phyloP scores from a whole-genome alignment of 2,329 filamentous ascomycete genomes.

The Claviceps lovelessii region DNA sequence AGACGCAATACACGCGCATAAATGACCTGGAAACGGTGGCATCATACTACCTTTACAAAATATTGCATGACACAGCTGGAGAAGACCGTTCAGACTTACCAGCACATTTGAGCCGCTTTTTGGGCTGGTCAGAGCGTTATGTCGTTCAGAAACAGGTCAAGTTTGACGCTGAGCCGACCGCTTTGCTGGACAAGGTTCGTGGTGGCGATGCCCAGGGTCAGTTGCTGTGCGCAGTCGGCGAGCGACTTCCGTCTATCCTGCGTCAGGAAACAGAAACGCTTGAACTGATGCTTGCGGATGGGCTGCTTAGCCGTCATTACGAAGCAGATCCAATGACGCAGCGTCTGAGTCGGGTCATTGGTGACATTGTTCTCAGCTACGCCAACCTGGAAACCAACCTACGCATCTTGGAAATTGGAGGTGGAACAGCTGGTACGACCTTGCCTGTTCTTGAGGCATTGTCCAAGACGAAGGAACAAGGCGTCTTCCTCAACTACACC shows the following conservation, averaged over 20 bases:
- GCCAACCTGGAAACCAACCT: constrained; percentile 25
- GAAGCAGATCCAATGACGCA: constrained; percentile 2
- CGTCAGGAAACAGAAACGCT: constrained; percentile 12
- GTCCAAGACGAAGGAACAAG: constrained; percentile 10
- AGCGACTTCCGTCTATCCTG: constrained; percentile 12
- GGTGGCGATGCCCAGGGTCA: constrained; percentile 9
- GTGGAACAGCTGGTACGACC: constrained; percentile 29
- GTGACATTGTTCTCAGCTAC: not conserved
- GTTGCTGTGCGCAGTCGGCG: constrained; percentile 12
- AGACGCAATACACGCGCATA: constrained; percentile 12
- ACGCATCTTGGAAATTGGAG: constrained; percentile 27
- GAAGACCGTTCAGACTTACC: constrained; percentile 11
- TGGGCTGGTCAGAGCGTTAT: constrained; percentile 8
- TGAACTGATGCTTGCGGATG: constrained; percentile 15
- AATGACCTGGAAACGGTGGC: constrained; percentile 8
- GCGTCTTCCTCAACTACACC: constrained; percentile 22
- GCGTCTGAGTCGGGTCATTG: not conserved
- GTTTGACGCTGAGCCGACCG: constrained; percentile 4
- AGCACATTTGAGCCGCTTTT: constrained; percentile 9
- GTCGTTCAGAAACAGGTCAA: constrained; percentile 1
- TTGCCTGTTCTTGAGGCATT: constrained; percentile 16
- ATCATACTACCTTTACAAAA: constrained; percentile 11
- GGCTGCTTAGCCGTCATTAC: constrained; percentile 11
- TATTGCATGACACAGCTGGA: constrained; percentile 8
- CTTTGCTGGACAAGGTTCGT: not conserved